A percentile compares a stretch with the other conserved stretches of the same genome.
Evolutionary conservation across 495 filamentous ascomycete genomes (phyloP).

Genomic region (Choiromyces venosus): DNA sequence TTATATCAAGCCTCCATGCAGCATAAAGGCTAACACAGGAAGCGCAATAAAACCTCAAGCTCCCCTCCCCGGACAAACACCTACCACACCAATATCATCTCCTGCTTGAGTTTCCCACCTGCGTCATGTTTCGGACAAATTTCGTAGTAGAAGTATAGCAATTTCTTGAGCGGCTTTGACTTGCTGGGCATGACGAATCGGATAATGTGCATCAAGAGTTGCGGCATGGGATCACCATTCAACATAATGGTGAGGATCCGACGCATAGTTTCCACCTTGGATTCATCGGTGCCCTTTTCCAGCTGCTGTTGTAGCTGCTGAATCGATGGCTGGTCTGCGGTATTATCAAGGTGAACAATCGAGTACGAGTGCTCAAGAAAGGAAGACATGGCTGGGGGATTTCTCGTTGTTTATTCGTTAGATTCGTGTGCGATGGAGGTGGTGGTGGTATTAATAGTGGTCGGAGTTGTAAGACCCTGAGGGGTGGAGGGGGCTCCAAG

Average conservation of each 20-base stretch:
- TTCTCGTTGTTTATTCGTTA: slow-evolving; percentile 10
- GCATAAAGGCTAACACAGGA: background rate
- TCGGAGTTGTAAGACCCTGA: background rate
- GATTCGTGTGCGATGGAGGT: background rate
- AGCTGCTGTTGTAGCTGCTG: slow-evolving; percentile 89
- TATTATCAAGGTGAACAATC: slow-evolving; percentile 90
- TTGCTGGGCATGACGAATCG: slow-evolving; percentile 98
- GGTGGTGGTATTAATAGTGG: slow-evolving; percentile 12
- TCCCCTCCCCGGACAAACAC: slow-evolving; percentile 33
- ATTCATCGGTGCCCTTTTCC: slow-evolving; percentile 95
- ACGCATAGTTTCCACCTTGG: slow-evolving; percentile 98
- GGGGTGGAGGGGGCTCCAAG: slow-evolving; percentile 17
- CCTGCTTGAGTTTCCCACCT: slow-evolving; percentile 91
- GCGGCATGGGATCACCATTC: slow-evolving; percentile 93
- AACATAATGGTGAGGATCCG: slow-evolving; percentile 94
- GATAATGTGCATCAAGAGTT: slow-evolving; percentile 98
- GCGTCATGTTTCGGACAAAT: slow-evolving; percentile 94
- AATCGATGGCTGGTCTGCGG: slow-evolving; percentile 80
- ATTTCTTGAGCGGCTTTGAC: slow-evolving; percentile 93
- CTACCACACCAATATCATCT: slow-evolving; percentile 99
- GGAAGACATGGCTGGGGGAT: slow-evolving; percentile 64
- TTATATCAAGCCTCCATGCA: background rate
- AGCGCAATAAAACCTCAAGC: background rate
- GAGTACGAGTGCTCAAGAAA: slow-evolving; percentile 93
- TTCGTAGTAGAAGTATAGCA: slow-evolving; percentile 98